A percentile compares a stretch with the other conserved stretches of the same genome.
phyloP scores from a whole-genome alignment of 208 protist genomes.

The Trypanosoma lewisi region DNA sequence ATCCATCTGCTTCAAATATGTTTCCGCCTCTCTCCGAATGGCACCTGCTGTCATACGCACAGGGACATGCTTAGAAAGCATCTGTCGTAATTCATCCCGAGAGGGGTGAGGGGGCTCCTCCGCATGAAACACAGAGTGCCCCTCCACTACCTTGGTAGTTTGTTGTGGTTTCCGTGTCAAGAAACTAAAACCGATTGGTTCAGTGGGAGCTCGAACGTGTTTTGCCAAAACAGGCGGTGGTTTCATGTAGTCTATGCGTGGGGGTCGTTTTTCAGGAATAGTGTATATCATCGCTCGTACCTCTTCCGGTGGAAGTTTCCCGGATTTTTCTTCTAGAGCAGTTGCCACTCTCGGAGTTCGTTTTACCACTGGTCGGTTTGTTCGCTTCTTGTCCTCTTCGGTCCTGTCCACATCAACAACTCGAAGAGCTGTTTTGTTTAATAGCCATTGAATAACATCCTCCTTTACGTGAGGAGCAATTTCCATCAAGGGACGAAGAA shows the following conservation, averaged over 20 bases:
- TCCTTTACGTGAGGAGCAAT: slow-evolving; percentile 26
- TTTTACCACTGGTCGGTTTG: not conserved
- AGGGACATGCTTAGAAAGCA: slow-evolving; percentile 33
- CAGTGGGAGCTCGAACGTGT: slow-evolving; percentile 10
- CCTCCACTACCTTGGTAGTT: slow-evolving; percentile 15
- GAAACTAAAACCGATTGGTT: slow-evolving; percentile 34
- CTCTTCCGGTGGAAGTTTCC: slow-evolving; percentile 51
- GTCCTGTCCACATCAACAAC: slow-evolving; percentile 13
- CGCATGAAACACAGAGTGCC: not conserved
- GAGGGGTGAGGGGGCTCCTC: not conserved
- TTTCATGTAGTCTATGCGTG: slow-evolving; percentile 29
- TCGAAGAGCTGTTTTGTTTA: slow-evolving; percentile 16
- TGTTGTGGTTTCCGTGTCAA: slow-evolving; percentile 2
- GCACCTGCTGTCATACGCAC: slow-evolving; percentile 53
- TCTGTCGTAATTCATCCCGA: slow-evolving; percentile 9
- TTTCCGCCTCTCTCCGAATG: slow-evolving; percentile 58
- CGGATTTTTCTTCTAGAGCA: not conserved
- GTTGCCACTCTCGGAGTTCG: slow-evolving; percentile 8
- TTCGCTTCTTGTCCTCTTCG: slow-evolving; percentile 2
- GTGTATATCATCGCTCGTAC: slow-evolving; percentile 76
- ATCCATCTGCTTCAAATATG: slow-evolving; percentile 36
- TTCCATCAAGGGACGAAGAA: slow-evolving; percentile 31
- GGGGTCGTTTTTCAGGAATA: slow-evolving; percentile 57
- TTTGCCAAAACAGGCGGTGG: not conserved
- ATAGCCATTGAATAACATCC: slow-evolving; percentile 40